These are phyloP conservation scores for Phaeodactylum tricornutum DNA, from an alignment of 108 stramenopile genomes.

Conservation along the genomic window DNA sequence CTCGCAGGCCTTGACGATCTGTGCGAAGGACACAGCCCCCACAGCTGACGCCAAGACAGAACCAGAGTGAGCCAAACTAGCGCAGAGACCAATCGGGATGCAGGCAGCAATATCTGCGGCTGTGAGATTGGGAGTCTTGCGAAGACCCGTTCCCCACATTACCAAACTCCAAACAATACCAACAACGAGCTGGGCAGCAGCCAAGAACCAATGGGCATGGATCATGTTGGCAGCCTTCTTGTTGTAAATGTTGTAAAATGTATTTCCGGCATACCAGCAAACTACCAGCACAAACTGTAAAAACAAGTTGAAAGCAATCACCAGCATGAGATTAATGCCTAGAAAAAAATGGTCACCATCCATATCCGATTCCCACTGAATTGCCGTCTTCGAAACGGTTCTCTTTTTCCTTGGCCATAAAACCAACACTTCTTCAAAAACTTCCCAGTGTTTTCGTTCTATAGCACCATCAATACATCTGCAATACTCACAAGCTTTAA, in stretches of 20 bases:
- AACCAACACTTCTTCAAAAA: too few species aligned
- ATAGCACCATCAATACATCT: background rate
- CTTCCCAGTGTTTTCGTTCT: background rate
- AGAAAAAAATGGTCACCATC: background rate
- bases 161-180: slow-evolving; percentile 55
- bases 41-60: slow-evolving; percentile 84
- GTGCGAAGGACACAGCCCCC: slow-evolving; percentile 91
- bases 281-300: slow-evolving; percentile 52
- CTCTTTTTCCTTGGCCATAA: background rate
- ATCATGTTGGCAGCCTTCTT: slow-evolving; percentile 81
- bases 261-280: slow-evolving; percentile 82
- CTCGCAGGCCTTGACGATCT: slow-evolving; percentile 96
- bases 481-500: background rate
- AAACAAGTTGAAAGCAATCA: background rate
- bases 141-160: slow-evolving; percentile 67
- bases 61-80: slow-evolving; percentile 62
- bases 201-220: slow-evolving; percentile 83
- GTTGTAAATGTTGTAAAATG: slow-evolving; percentile 86
- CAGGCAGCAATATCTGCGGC: slow-evolving; percentile 56
- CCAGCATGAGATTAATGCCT: slow-evolving; percentile 1
- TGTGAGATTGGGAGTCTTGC: slow-evolving; percentile 69
- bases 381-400: background rate
- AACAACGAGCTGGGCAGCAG: slow-evolving; percentile 61
- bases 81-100: slow-evolving; percentile 73
- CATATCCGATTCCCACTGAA: background rate